Percentiles rank a stretch among this genome's conserved stretches.
Conservation (phyloP, 768 basidiomycete species). For the Lentinula lateritia region DNA sequence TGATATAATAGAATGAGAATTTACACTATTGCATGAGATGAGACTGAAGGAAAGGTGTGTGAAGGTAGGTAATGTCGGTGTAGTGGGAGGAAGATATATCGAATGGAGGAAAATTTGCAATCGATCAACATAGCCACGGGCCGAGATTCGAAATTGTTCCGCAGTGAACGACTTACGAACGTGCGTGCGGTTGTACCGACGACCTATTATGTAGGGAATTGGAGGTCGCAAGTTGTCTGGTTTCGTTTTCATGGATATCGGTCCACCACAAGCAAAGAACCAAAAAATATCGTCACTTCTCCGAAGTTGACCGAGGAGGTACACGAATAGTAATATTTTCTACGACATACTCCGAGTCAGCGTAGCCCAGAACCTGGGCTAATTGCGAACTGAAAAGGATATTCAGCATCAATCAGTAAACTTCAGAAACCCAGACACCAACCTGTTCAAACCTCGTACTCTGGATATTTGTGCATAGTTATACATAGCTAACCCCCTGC, state of each 20-base stretch:
- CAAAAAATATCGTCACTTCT: background rate
- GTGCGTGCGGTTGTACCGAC: no score
- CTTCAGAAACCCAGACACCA: conserved; percentile 16
- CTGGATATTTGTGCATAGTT: conserved; percentile 88
- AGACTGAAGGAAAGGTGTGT: background rate
- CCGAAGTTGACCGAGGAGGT: conserved; percentile 25
- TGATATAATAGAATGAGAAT: conserved; percentile 19
- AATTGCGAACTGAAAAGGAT: conserved; percentile 62
- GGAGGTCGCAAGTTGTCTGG: no score
- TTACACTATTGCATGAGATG: conserved; percentile 6
- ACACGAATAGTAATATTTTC: conserved; percentile 86
- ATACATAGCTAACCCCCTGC: conserved; percentile 92
- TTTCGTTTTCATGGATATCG: no score
- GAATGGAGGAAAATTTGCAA: background rate
- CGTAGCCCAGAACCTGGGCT: conserved; percentile 79
- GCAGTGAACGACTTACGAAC: no score
- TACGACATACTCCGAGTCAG: conserved; percentile 95
- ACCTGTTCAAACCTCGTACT: conserved; percentile 92
- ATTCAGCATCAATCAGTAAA: conserved; percentile 11
- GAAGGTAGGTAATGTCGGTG: background rate
- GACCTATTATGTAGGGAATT: no score
- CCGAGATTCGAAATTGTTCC: background rate
- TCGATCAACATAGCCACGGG: background rate
- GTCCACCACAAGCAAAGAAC: background rate
- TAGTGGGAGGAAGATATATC: background rate